A percentile compares a stretch with the other conserved stretches of the same genome.
These are phyloP conservation scores for Pseudogymnoascus sp. DNA, from an alignment of 2,329 filamentous ascomycete genomes.

Conservation along the genomic window DNA sequence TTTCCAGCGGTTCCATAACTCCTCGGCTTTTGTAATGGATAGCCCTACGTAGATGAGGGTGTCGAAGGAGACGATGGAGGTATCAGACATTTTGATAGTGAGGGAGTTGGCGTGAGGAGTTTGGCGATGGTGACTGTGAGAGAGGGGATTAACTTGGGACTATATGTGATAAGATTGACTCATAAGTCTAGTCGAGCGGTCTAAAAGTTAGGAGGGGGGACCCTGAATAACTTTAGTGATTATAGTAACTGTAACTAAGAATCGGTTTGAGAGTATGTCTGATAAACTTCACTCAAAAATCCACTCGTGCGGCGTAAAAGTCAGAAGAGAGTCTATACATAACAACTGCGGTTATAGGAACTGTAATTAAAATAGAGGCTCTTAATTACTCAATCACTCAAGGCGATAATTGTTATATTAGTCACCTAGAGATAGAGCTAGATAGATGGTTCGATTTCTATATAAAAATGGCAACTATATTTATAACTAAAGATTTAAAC, in stretches of 20 bases:
- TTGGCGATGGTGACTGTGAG: too few relatives aligned
- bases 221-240: too few relatives aligned
- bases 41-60: background rate
- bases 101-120: too few relatives aligned
- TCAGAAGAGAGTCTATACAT: background rate
- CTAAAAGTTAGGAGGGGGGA: too few relatives aligned
- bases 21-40: background rate
- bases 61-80: background rate
- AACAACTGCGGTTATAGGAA: background rate
- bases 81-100: background rate
- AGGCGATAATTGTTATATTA: background rate
- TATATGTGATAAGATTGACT: too few relatives aligned
- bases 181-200: too few relatives aligned
- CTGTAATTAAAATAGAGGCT: background rate
- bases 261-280: background rate
- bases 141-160: background rate
- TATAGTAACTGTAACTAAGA: too few relatives aligned
- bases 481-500: background rate
- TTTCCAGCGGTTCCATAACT: background rate
- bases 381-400: background rate
- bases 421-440: background rate
- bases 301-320: background rate
- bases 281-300: background rate
- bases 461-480: background rate
- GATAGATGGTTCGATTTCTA: background rate